Evolutionary conservation across 768 basidiomycete genomes (phyloP).

Genomic region (Boletus subparvulus): DNA sequence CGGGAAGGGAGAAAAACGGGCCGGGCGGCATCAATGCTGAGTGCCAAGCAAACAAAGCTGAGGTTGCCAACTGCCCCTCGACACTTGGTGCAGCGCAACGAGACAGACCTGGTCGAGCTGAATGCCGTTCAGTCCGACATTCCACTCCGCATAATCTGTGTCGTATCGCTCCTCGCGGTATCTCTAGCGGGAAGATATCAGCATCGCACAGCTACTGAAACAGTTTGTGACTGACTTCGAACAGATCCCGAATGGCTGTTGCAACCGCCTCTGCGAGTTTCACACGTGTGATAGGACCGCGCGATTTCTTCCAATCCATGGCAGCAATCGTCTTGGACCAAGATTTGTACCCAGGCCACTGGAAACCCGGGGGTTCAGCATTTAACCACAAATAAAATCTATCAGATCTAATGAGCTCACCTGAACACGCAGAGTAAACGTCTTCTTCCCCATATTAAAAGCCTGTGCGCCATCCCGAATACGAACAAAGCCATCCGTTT

Average conservation of each 20-base stretch:
- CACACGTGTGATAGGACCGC: slow-evolving; percentile 68
- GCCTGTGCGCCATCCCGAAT: slow-evolving; percentile 55
- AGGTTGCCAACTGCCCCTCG: slow-evolving; percentile 79
- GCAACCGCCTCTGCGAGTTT: slow-evolving; percentile 77
- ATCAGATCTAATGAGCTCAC: slow-evolving; percentile 37
- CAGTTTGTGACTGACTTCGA: slow-evolving; percentile 40
- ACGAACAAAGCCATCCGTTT: slow-evolving; percentile 45
- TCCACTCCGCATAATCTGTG: slow-evolving; percentile 17
- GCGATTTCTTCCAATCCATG: slow-evolving; percentile 69
- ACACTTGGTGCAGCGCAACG: slow-evolving; percentile 75
- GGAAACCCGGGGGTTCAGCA: background rate
- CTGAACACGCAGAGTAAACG: slow-evolving; percentile 72
- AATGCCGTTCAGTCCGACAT: slow-evolving; percentile 25
- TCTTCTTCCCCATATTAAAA: slow-evolving; percentile 66
- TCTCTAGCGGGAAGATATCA: slow-evolving; percentile 18
- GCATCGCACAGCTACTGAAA: background rate
- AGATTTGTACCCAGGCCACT: slow-evolving; percentile 80
- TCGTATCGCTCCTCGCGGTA: slow-evolving; percentile 11
- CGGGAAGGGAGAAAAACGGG: background rate
- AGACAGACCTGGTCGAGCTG: slow-evolving; percentile 42
- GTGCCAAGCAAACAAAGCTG: slow-evolving; percentile 51
- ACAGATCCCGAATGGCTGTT: slow-evolving; percentile 65
- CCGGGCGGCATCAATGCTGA: slow-evolving; percentile 9
- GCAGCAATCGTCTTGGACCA: slow-evolving; percentile 79
- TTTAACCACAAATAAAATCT: background rate